Conservation (phyloP, 192 early-diverging fungal species). For the Coemansia sp. region DNA sequence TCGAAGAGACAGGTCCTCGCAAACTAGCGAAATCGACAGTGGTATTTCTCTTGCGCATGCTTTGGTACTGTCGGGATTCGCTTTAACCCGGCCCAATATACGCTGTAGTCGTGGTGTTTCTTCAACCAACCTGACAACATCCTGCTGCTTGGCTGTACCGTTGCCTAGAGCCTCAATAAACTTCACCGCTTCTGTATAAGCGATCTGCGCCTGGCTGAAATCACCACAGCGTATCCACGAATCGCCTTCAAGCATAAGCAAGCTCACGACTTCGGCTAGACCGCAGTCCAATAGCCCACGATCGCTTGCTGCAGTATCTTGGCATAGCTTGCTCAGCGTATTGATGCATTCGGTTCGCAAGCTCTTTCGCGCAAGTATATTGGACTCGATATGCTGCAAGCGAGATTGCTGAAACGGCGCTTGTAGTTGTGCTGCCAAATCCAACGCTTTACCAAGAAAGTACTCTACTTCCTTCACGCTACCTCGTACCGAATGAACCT, state of each 20-base stretch:
- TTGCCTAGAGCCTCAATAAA: background rate
- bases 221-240: conserved; percentile 23
- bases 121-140: background rate
- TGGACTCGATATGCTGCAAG: conserved; percentile 21
- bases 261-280: conserved; percentile 2
- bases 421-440: conserved; percentile 15
- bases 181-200: conserved; percentile 16
- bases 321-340: conserved; percentile 10
- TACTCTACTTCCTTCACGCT: conserved; percentile 48
- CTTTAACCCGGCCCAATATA: conserved; percentile 12
- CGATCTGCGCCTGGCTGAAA: conserved; percentile 7
- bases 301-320: background rate
- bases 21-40: conserved; percentile 7
- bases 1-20: conserved; percentile 23
- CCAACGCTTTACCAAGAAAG: conserved; percentile 33
- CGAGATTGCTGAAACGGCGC: conserved; percentile 21
- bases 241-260: conserved; percentile 39
- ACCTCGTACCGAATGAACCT: conserved; percentile 38
- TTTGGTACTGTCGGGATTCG: background rate
- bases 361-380: conserved; percentile 35
- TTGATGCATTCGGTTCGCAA: conserved; percentile 27
- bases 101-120: conserved; percentile 17
- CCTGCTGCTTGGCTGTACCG: background rate
- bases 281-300: background rate
- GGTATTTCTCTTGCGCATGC: background rate